Evolutionary conservation across 2,329 filamentous ascomycete species (phyloP), one percentile per base, ranked within the genome.

Genomic region (Aspergillus spinulosporus): DNA sequence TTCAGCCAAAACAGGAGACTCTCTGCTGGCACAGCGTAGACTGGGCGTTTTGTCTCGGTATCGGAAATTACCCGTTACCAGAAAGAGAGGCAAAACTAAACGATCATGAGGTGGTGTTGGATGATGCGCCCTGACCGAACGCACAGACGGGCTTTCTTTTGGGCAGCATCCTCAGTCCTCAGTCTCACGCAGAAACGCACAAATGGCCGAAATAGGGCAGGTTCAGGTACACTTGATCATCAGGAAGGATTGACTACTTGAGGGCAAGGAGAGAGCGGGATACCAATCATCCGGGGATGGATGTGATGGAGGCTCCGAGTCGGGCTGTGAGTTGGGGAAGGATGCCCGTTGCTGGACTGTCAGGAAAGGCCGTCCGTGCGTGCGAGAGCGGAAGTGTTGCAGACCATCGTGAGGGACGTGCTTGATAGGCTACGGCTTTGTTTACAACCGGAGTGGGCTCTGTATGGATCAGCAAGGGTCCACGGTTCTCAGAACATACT

Each of bases 21-120:
- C 36, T 49, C 36, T 43, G 50, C 51, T 32, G 46, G 37, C 54
- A 14, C 31, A 36, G 42, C 15, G 61, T 61, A 54, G 31, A 43
- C 43, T 47, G 26, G 34, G 46, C 49, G 53, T 59, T 63, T 57
- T 47, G 37, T 53, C 57, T 31, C 26, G 56, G 61, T 60, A 61
- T 14, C 49, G 44, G 44, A 36, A 55, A 49, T 52, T 50, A 57
- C 43, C 26, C 49, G 54, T 54, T 34, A 31, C 37, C 31, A 8
- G 37, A 54, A 49, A 37, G 31, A 45, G 45, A 49, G 21, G 21
- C 21, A 21, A 21, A 54, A 54, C 54, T 40, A 54, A 52, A 46
- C 59, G 59, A 60, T 63, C 61, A 63, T 63, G 61, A 52, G 61
- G 60, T 59, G 59, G 50, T 46, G 36, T 47, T 52, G 29, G 39